Conservation (phyloP, 169 alveolate genomes). For the Plasmodium vivax region DNA sequence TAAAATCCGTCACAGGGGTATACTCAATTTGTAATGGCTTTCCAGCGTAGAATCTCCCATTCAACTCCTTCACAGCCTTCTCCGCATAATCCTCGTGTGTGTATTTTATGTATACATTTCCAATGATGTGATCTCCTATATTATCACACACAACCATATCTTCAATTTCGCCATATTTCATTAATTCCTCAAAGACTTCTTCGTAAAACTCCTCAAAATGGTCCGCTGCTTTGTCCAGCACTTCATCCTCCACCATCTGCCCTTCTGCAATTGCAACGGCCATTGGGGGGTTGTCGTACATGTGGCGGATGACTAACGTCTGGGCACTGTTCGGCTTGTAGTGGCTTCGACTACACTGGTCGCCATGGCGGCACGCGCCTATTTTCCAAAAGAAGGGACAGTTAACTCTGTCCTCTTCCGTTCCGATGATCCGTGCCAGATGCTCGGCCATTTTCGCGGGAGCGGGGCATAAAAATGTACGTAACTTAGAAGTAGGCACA, state of each 20-base stretch:
- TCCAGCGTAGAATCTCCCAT: conserved; percentile 95
- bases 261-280: conserved; percentile 99
- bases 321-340: conserved; percentile 97
- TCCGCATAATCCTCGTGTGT: conserved; percentile 97
- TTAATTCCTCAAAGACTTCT: conserved; percentile 97
- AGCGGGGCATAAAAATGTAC: background rate
- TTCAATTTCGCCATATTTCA: conserved; percentile 98
- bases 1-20: conserved; percentile 99
- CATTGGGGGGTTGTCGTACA: conserved; percentile 98
- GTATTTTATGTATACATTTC: conserved; percentile 97
- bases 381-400: conserved; percentile 99
- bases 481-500: background rate
- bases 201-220: conserved; percentile 98
- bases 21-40: conserved; percentile 95
- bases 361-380: conserved; percentile 99
- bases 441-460: conserved; percentile 96
- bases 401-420: conserved; percentile 99
- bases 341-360: conserved; percentile 98
- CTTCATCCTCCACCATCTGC: conserved; percentile 93
- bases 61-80: conserved; percentile 92
- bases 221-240: conserved; percentile 96
- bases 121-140: conserved; percentile 99
- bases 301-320: conserved; percentile 96
- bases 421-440: conserved; percentile 97
- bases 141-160: conserved; percentile 99